Evolutionary conservation across 352 stramenopile genomes (phyloP), one percentile per base, ranked within the genome.

Genomic region (Phytophthora rubi): DNA sequence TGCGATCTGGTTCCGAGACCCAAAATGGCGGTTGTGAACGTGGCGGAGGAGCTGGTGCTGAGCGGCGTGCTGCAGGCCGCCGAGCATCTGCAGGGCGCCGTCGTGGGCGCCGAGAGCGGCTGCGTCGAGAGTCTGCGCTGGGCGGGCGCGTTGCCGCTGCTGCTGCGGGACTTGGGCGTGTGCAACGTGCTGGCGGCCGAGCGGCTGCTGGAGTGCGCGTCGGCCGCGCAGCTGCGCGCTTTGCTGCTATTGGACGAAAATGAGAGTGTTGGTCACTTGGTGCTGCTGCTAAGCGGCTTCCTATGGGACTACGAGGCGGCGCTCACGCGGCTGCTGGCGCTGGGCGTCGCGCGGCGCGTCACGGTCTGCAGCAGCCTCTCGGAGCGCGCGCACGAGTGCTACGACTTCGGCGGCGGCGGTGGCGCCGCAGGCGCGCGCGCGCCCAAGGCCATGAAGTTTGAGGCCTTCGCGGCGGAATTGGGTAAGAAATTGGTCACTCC

Each of bases 381-480:
- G 30, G 85, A 93, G 72, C 71, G 76, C 9, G 81, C 85, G 0
- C 85, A 93, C 63, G 82, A 91, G 69, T 93, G 85, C 66, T 89
- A 75, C 52, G 80, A 90, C 66, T 86, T 90, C 51, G 73, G 61
- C 6, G 51, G 64, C 1, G 73, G 39, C 23, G 23, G 23, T 26
- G 23, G 62, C 45, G 45, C n/a, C 15, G 15, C 33, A 15, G 8
- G 33, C 33, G 33, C 33, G 33, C 33, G 33, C 33, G 48, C 62
- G 2, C 18, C 37, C 10, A 63, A 67, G 58, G 26, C 37, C 6
- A 92, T 92, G 82, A 62, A 74, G 10, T 91, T 91, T 54, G 75
- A 82, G 3, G 64, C 62, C 1, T 90, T 90, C 62, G 81, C 75
- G 9, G 32, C 58, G 13, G 42, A 68, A 57, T 64, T 90, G 30